phyloP scores from a whole-genome alignment of 78 protist genomes.

The Bigelowiella natans region DNA sequence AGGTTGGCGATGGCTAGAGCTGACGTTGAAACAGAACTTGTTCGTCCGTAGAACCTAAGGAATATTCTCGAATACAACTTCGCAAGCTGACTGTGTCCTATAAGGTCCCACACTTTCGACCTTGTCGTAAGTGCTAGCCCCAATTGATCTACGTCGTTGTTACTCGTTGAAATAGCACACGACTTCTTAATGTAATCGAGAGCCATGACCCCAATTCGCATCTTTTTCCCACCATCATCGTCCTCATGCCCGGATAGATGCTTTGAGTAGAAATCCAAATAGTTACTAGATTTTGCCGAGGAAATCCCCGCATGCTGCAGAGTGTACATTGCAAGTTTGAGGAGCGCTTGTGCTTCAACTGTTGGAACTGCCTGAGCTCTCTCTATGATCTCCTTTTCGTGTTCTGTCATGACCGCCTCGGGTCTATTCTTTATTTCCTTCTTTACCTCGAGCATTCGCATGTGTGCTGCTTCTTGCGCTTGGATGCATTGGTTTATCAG shows the following conservation, averaged over 20 bases:
- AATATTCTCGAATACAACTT: too few relatives aligned
- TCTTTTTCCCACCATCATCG: too few relatives aligned
- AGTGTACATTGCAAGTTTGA: neutral
- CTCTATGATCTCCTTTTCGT: neutral
- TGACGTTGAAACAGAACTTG: too few relatives aligned
- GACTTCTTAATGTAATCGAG: neutral
- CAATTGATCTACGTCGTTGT: neutral
- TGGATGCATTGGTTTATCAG: neutral
- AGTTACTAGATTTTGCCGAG: too few relatives aligned
- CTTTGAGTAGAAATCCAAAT: too few relatives aligned
- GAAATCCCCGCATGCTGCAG: too few relatives aligned
- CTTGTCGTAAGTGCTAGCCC: neutral
- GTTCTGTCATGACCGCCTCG: neutral
- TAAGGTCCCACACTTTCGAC: neutral
- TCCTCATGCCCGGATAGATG: too few relatives aligned
- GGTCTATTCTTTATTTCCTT: neutral
- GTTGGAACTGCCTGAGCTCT: neutral
- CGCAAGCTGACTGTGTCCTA: too few relatives aligned
- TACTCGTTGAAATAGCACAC: neutral
- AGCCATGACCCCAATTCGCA: too few relatives aligned
- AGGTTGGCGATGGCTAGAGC: too few relatives aligned
- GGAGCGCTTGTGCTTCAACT: neutral
- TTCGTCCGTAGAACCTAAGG: too few relatives aligned
- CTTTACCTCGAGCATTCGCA: neutral
- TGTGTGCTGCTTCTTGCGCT: neutral